phyloP scores from a whole-genome alignment of 495 filamentous ascomycete genomes.

The Aspergillus bertholletiae region DNA sequence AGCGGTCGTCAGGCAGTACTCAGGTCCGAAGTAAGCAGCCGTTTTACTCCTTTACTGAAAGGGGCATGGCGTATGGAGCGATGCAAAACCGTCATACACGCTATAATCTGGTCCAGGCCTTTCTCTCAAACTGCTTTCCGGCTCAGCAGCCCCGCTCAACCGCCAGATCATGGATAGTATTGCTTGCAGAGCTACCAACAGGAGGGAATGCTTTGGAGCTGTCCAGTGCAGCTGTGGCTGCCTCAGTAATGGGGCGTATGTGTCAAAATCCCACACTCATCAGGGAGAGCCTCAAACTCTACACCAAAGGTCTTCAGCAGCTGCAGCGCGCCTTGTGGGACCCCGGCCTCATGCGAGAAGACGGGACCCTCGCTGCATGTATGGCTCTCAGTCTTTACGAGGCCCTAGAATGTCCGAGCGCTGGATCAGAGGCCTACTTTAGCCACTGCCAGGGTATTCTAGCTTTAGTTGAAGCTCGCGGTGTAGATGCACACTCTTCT shows the following conservation, averaged over 20 bases:
- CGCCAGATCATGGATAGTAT: slow-evolving; percentile 18
- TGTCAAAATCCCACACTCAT: too few relatives aligned
- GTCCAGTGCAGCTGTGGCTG: too few relatives aligned
- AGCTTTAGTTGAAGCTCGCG: slow-evolving; percentile 28
- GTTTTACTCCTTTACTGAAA: too few relatives aligned
- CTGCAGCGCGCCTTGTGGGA: slow-evolving; percentile 30
- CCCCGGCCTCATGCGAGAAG: slow-evolving; percentile 20
- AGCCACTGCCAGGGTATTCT: slow-evolving; percentile 29
- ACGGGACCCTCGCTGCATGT: slow-evolving; percentile 33
- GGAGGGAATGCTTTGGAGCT: too few relatives aligned
- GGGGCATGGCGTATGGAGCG: not conserved
- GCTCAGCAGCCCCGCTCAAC: slow-evolving; percentile 3
- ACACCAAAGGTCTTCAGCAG: slow-evolving; percentile 24
- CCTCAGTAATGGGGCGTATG: too few relatives aligned
- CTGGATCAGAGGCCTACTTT: slow-evolving; percentile 21
- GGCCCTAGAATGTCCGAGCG: slow-evolving; percentile 30
- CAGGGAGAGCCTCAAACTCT: too few relatives aligned
- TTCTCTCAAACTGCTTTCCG: slow-evolving; percentile 17
- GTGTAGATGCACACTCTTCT: slow-evolving; percentile 24
- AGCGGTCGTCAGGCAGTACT: too few relatives aligned
- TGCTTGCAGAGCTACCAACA: too few relatives aligned
- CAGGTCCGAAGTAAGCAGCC: too few relatives aligned
- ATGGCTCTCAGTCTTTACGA: slow-evolving; percentile 35
- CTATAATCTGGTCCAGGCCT: slow-evolving; percentile 15
- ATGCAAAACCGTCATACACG: slow-evolving; percentile 7